Conservation (phyloP, 768 basidiomycete genomes). For the Xerocomellus intermedius region DNA sequence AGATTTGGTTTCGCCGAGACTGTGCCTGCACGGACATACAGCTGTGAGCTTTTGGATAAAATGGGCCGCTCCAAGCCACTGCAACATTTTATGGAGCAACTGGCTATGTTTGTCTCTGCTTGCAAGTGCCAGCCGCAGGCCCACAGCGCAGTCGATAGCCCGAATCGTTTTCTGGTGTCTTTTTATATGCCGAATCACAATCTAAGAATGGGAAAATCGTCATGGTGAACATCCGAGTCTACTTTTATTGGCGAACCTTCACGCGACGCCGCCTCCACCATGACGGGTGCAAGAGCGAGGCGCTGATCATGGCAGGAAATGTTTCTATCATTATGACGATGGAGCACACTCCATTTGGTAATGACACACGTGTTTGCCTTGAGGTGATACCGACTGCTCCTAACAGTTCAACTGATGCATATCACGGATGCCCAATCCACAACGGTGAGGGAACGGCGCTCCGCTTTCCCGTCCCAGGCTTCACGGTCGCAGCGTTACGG, state of each 20-base stretch:
- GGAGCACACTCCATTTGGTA: not conserved
- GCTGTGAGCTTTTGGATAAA: not conserved
- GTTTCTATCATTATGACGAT: not conserved
- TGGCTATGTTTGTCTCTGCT: constrained; percentile 11
- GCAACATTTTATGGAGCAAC: not conserved
- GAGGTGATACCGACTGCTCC: constrained; percentile 16
- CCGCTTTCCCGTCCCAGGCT: not conserved
- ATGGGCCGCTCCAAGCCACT: not conserved
- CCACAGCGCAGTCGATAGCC: not conserved
- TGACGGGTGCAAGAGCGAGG: constrained; percentile 10
- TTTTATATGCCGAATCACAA: not conserved
- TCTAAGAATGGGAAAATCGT: not conserved
- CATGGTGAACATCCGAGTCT: not conserved
- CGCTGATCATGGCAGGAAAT: constrained; percentile 2
- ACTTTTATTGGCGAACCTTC: not conserved
- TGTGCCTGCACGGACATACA: not conserved
- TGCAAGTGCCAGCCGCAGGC: constrained; percentile 17
- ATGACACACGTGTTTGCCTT: constrained; percentile 21
- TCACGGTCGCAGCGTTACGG: no score
- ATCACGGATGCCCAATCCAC: not conserved
- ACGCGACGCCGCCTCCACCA: constrained; percentile 5
- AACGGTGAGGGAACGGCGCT: constrained; percentile 15
- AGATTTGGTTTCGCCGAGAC: not conserved
- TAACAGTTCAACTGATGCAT: constrained; percentile 8
- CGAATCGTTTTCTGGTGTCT: not conserved